phyloP scores from a whole-genome alignment of 306 rosid species.

The Sphenostylis stenocarpa region DNA sequence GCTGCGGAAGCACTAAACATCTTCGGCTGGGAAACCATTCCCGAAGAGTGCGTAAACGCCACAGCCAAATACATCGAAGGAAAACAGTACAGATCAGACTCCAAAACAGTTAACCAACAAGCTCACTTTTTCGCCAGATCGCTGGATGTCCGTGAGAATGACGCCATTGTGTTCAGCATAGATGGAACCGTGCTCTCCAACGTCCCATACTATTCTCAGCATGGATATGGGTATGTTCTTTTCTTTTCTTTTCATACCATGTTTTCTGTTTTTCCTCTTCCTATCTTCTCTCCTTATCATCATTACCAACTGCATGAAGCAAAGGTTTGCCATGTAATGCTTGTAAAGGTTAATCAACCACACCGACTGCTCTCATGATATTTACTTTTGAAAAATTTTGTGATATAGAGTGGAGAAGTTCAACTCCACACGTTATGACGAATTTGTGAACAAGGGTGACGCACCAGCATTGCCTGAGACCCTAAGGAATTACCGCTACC shows the following conservation, averaged over 20 bases:
- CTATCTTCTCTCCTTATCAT: too few species aligned
- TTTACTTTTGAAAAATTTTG: too few species aligned
- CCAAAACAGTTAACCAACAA: constrained; percentile 29
- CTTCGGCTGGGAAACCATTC: constrained; percentile 39
- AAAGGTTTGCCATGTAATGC: too few species aligned
- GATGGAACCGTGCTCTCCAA: constrained; percentile 65
- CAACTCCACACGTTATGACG: constrained; percentile 6
- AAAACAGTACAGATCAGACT: constrained; percentile 46
- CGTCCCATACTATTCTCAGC: constrained; percentile 47
- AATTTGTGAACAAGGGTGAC: constrained; percentile 25
- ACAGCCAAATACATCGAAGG: constrained; percentile 20
- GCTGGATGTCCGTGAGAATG: constrained; percentile 27
- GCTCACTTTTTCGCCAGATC: constrained; percentile 31
- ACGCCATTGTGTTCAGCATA: constrained; percentile 50
- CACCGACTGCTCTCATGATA: too few species aligned
- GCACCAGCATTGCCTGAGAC: constrained; percentile 57
- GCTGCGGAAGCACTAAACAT: constrained; percentile 59
- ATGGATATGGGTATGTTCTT: constrained; percentile 55
- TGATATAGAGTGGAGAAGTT: constrained; percentile 35
- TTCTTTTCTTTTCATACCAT: background rate
- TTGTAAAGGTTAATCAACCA: too few species aligned
- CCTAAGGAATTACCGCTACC: constrained; percentile 29
- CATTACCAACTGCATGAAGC: too few species aligned
- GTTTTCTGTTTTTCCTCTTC: too few species aligned
- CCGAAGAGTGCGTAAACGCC: constrained; percentile 35